These are phyloP conservation scores for Hibiscus syriacus DNA, from an alignment of 345 rosid genomes.

Conservation along the genomic window DNA sequence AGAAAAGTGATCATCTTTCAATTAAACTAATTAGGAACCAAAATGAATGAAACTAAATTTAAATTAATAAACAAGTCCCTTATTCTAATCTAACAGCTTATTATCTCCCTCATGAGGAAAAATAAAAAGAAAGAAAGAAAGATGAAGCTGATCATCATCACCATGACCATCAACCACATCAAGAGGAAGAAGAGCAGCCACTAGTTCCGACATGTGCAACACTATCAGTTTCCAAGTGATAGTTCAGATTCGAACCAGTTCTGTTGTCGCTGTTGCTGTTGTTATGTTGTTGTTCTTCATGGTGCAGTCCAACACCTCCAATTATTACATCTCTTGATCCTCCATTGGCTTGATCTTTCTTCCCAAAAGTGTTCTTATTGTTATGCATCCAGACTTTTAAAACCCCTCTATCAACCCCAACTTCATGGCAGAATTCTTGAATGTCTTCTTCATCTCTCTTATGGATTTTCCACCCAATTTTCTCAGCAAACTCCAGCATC, in stretches of 20 bases:
- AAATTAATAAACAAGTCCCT: slow-evolving; percentile 17
- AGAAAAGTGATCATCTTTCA: slow-evolving; percentile 21
- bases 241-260: slow-evolving; percentile 22
- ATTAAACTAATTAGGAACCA: slow-evolving; percentile 24
- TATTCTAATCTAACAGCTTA: slow-evolving; percentile 24
- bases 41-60: slow-evolving; percentile 11
- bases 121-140: neutral
- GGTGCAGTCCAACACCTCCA: neutral
- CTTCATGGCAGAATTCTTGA: slow-evolving; percentile 52
- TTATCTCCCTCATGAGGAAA: slow-evolving; percentile 4
- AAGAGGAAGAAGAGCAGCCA: slow-evolving; percentile 51
- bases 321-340: neutral
- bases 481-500: slow-evolving; percentile 69
- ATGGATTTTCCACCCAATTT: slow-evolving; percentile 82
- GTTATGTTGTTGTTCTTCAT: slow-evolving; percentile 9
- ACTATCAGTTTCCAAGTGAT: slow-evolving; percentile 23
- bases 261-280: slow-evolving; percentile 1
- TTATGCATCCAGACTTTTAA: slow-evolving; percentile 98
- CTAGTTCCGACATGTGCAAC: slow-evolving; percentile 26
- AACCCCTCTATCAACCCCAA: slow-evolving; percentile 61
- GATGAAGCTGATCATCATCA: slow-evolving; percentile 10
- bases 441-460: slow-evolving; percentile 63
- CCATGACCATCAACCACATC: neutral
- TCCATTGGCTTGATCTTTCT: slow-evolving; percentile 18
- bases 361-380: slow-evolving; percentile 63